These are phyloP conservation scores for Chaetomium sp. DNA, from an alignment of 2,329 filamentous ascomycete species.

Conservation along the genomic window DNA sequence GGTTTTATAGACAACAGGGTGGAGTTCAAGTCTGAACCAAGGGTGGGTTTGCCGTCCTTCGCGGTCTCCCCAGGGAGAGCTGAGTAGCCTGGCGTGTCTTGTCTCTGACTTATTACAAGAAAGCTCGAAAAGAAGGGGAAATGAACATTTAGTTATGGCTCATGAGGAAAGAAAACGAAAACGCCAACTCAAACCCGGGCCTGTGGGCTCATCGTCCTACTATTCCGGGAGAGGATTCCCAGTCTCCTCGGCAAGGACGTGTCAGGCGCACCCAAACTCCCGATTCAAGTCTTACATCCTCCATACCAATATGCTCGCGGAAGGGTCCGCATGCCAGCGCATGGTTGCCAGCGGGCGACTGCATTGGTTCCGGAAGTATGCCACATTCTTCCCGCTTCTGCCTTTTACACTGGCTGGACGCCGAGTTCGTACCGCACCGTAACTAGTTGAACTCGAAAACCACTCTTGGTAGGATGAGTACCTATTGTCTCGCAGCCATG, in stretches of 20 bases:
- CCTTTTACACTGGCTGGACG: background rate
- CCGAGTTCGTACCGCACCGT: background rate
- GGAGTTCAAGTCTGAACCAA: too few species aligned
- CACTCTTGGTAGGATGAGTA: background rate
- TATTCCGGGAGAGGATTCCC: background rate
- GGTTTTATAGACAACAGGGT: too few species aligned
- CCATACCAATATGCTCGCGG: background rate
- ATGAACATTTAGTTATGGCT: too few species aligned
- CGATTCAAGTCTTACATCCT: background rate
- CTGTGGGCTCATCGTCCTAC: too few species aligned
- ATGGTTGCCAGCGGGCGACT: background rate
- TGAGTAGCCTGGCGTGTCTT: too few species aligned
- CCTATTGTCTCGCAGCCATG: background rate
- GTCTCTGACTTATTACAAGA: too few species aligned
- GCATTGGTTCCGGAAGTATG: background rate
- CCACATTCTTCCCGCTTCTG: background rate
- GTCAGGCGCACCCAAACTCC: background rate
- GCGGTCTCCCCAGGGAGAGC: too few species aligned
- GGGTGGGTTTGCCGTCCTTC: too few species aligned
- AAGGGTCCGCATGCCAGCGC: background rate
- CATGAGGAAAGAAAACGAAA: too few species aligned
- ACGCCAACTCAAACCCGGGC: too few species aligned
- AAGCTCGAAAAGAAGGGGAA: too few species aligned
- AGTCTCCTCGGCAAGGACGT: background rate
- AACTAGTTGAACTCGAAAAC: background rate